phyloP scores from a whole-genome alignment of 2,329 filamentous ascomycete species.

The Neonectria hederae region DNA sequence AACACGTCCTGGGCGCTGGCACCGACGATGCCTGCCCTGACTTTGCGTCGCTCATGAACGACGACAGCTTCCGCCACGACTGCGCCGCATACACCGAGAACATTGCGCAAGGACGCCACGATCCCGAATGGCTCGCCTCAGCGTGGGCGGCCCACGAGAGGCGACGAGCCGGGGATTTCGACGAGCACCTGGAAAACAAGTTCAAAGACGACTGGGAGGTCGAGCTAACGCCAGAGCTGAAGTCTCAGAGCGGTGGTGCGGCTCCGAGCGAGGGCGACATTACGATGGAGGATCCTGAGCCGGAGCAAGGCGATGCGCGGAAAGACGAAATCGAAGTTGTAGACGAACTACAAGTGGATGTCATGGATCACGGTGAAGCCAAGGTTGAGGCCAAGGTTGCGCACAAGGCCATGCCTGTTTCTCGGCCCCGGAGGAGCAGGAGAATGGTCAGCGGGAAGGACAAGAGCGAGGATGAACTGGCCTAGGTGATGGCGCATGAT shows the following conservation, averaged over 20 bases:
- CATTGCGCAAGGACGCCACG: conserved; percentile 59
- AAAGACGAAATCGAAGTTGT: not conserved
- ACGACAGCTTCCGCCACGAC: conserved; percentile 59
- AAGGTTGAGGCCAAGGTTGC: not conserved
- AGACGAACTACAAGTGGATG: conserved; percentile 11
- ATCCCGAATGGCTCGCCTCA: conserved; percentile 61
- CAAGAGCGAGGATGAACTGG: conserved; percentile 20
- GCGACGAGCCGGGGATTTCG: conserved; percentile 60
- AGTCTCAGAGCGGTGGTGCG: conserved; percentile 23
- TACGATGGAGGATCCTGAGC: conserved; percentile 25
- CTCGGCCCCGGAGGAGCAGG: conserved; percentile 1
- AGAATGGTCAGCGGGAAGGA: not conserved
- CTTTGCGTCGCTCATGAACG: conserved; percentile 55
- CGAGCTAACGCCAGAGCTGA: conserved; percentile 49
- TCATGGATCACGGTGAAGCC: not conserved
- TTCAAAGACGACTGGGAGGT: conserved; percentile 61
- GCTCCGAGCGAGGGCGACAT: conserved; percentile 14
- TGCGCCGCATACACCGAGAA: conserved; percentile 57
- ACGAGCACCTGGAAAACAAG: conserved; percentile 55
- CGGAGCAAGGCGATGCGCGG: not conserved
- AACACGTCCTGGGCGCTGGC: conserved; percentile 50
- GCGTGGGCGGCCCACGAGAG: conserved; percentile 62
- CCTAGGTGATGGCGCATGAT: not conserved
- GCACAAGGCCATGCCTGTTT: conserved; percentile 5
- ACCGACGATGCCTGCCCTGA: conserved; percentile 52